A percentile compares a stretch with the other conserved stretches of the same genome.
Conservation (phyloP, 345 rosid genomes). For the Erysimum cheiranthoides region DNA sequence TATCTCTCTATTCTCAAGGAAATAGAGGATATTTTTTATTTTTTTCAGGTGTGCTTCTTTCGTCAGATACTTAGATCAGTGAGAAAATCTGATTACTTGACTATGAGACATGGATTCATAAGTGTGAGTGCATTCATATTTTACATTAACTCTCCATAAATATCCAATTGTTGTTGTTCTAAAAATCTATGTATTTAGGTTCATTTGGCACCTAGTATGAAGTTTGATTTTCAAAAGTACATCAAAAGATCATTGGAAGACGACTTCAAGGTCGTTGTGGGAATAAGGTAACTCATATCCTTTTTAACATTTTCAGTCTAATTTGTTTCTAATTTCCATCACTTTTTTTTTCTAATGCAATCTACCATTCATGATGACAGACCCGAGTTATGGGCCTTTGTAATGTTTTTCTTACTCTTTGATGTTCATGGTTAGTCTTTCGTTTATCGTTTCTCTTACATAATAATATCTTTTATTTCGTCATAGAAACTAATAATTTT, state of each 20-base stretch:
- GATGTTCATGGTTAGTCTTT: slow-evolving; percentile 67
- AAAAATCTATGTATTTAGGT: slow-evolving; percentile 51
- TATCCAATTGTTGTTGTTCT: not conserved
- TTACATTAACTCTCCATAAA: not conserved
- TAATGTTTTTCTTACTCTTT: slow-evolving; percentile 65
- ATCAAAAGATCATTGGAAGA: slow-evolving; percentile 86
- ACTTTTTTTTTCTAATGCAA: not conserved
- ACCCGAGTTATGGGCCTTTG: slow-evolving; percentile 75
- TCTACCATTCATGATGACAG: slow-evolving; percentile 45
- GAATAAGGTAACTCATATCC: slow-evolving; percentile 60
- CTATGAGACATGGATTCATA: slow-evolving; percentile 88
- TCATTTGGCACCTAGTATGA: slow-evolving; percentile 80
- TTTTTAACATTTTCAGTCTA: not conserved
- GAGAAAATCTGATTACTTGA: slow-evolving; percentile 67
- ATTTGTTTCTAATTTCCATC: not conserved
- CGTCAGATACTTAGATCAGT: slow-evolving; percentile 80
- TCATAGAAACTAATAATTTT: not conserved
- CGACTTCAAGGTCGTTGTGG: slow-evolving; percentile 89
- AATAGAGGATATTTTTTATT: not conserved
- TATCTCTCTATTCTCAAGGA: not conserved
- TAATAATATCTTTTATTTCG: not conserved
- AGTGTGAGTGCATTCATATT: slow-evolving; percentile 53
- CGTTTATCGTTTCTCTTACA: not conserved
- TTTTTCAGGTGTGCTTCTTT: slow-evolving; percentile 70
- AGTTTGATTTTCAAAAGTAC: slow-evolving; percentile 85